phyloP scores from a whole-genome alignment of 1,139 yeast species.

The Pneumocystis jirovecii region DNA sequence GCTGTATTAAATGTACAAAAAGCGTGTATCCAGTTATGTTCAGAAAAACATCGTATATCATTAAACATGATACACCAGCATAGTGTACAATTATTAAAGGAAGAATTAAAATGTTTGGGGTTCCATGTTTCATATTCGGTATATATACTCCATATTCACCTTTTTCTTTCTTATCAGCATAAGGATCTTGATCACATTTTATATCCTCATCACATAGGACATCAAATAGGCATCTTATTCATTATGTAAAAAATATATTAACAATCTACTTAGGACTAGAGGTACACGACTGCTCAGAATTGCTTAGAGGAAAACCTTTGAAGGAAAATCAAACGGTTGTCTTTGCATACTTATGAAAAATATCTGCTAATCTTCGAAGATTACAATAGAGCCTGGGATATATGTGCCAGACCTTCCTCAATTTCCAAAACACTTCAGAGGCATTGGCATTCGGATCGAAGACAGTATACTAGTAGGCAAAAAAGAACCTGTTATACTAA shows the following conservation, averaged over 20 bases:
- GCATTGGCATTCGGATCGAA: slow-evolving; percentile 87
- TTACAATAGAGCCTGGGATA: slow-evolving; percentile 85
- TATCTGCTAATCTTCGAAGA: background rate
- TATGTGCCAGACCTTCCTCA: slow-evolving; percentile 57
- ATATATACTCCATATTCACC: slow-evolving; percentile 21
- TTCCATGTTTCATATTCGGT: slow-evolving; percentile 27
- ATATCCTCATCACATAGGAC: slow-evolving; percentile 93
- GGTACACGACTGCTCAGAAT: slow-evolving; percentile 22
- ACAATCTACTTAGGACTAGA: slow-evolving; percentile 52
- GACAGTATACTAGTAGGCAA: slow-evolving; percentile 76
- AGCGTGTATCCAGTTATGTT: slow-evolving; percentile 57
- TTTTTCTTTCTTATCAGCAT: slow-evolving; percentile 30
- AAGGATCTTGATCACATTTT: slow-evolving; percentile 27
- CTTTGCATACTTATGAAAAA: background rate
- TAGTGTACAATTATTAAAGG: slow-evolving; percentile 43
- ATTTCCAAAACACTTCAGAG: slow-evolving; percentile 71
- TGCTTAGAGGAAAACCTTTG: slow-evolving; percentile 19
- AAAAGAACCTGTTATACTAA: slow-evolving; percentile 43
- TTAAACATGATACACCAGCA: slow-evolving; percentile 63
- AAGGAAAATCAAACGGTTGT: slow-evolving; percentile 50
- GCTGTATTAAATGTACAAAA: slow-evolving; percentile 77
- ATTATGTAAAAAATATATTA: background rate
- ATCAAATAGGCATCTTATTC: slow-evolving; percentile 32
- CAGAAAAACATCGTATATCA: slow-evolving; percentile 36
- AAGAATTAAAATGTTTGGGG: slow-evolving; percentile 61